A percentile compares a stretch with the other conserved stretches of the same genome.
Evolutionary conservation across 768 basidiomycete genomes (phyloP).

Genomic region (Brasilioporus rufonigricans): DNA sequence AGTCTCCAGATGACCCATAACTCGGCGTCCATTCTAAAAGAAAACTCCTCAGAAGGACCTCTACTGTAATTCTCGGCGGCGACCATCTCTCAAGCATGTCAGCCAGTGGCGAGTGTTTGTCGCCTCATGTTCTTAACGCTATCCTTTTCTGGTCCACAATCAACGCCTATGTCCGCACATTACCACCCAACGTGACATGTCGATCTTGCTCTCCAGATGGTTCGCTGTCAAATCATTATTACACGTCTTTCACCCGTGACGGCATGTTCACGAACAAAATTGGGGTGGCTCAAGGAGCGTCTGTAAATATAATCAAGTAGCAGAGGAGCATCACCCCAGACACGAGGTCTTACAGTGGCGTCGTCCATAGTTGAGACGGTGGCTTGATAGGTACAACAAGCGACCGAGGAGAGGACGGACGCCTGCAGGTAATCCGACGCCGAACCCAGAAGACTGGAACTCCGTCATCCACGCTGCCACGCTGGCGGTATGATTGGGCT

Average conservation of each 20-base stretch:
- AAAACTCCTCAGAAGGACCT: background rate
- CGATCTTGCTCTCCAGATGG: conserved; percentile 16
- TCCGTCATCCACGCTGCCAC: conserved; percentile 9
- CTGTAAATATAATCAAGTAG: conserved; percentile 5
- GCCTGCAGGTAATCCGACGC: conserved; percentile 14
- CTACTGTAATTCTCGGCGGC: conserved; percentile 1
- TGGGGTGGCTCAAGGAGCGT: background rate
- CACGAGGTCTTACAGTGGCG: conserved; percentile 11
- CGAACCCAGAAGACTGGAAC: conserved; percentile 15
- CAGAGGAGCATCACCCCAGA: background rate
- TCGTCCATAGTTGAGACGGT: conserved; percentile 1
- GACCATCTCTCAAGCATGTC: conserved; percentile 5
- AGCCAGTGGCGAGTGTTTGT: conserved; percentile 8
- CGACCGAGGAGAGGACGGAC: background rate
- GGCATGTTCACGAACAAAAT: conserved; percentile 13
- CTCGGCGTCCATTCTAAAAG: conserved; percentile 2
- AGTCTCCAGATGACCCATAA: conserved; percentile 2
- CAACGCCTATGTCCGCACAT: conserved; percentile 21
- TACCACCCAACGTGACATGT: conserved; percentile 17
- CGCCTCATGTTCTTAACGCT: conserved; percentile 17
- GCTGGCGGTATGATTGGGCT: conserved; percentile 3
- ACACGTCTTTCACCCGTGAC: conserved; percentile 10
- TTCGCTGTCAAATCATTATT: conserved; percentile 1
- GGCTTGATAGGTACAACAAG: conserved; percentile 20
- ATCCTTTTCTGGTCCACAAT: conserved; percentile 14